Evolutionary conservation across 345 rosid genomes (phyloP).

Genomic region (Capsella bursapastoris): DNA sequence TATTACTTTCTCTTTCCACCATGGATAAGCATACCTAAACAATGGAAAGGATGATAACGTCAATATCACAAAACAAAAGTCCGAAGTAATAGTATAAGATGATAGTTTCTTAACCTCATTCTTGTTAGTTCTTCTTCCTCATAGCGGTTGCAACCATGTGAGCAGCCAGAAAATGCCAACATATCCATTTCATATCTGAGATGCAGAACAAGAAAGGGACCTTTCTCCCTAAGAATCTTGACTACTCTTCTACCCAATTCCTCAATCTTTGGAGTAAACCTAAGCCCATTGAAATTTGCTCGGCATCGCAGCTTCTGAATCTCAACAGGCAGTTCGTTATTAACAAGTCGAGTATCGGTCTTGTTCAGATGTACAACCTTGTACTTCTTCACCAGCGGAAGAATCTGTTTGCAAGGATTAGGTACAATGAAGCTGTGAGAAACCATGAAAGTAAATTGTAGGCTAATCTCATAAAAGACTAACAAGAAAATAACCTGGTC

Average conservation of each 20-base stretch:
- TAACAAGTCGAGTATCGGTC: slow-evolving; percentile 93
- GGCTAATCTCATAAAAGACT: slow-evolving; percentile 6
- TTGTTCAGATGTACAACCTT: slow-evolving; percentile 87
- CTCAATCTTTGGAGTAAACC: slow-evolving; percentile 92
- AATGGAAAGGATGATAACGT: not conserved
- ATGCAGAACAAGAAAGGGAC: slow-evolving; percentile 90
- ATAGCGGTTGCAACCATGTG: slow-evolving; percentile 83
- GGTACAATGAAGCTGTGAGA: slow-evolving; percentile 22
- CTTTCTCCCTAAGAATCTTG: slow-evolving; percentile 74
- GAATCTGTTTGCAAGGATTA: slow-evolving; percentile 62
- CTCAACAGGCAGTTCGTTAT: slow-evolving; percentile 72
- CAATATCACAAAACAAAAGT: not conserved
- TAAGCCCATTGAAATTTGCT: slow-evolving; percentile 84
- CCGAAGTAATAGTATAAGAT: not conserved
- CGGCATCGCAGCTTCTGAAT: slow-evolving; percentile 94
- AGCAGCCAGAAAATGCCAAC: slow-evolving; percentile 98
- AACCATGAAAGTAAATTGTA: not conserved
- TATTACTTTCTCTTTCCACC: slow-evolving; percentile 94
- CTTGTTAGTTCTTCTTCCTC: slow-evolving; percentile 94
- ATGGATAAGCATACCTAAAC: slow-evolving; percentile 86
- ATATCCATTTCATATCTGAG: slow-evolving; percentile 99
- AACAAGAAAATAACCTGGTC: slow-evolving; percentile 54
- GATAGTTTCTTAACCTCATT: slow-evolving; percentile 67
- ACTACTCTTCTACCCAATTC: slow-evolving; percentile 84
- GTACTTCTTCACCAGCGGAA: slow-evolving; percentile 82